Percentiles rank a stretch among this genome's conserved stretches.
Conservation (phyloP, 192 early-diverging fungal genomes). For the Chytriomyces hyalinus region DNA sequence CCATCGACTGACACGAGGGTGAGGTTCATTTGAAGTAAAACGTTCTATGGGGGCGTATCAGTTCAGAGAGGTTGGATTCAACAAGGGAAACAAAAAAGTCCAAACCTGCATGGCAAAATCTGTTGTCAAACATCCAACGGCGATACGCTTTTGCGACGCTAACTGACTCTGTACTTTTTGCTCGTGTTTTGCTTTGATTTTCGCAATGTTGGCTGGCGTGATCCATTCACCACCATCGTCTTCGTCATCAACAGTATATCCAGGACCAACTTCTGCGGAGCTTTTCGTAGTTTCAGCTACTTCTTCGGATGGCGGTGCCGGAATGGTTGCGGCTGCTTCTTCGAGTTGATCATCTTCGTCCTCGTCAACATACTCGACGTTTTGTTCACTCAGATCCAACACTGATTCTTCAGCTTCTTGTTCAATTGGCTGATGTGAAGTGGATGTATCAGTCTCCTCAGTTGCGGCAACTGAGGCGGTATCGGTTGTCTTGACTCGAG, state of each 20-base stretch:
- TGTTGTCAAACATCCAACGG: constrained; percentile 86
- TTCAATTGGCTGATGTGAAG: too few species aligned
- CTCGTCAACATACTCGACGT: constrained; percentile 8
- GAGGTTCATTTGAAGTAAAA: constrained; percentile 91
- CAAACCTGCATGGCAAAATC: constrained; percentile 93
- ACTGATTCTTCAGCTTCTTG: too few species aligned
- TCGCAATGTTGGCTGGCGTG: constrained; percentile 84
- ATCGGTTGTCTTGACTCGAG: neutral
- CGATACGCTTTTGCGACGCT: constrained; percentile 46
- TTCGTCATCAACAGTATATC: constrained; percentile 18
- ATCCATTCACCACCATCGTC: constrained; percentile 84
- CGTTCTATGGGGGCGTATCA: constrained; percentile 61
- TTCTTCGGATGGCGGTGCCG: neutral
- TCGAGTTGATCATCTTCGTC: constrained; percentile 11
- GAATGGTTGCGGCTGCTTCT: neutral
- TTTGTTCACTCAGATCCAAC: constrained; percentile 6
- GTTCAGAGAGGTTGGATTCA: too few species aligned
- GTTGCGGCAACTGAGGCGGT: neutral
- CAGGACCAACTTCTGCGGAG: neutral
- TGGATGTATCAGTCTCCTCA: too few species aligned
- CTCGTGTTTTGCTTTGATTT: constrained; percentile 60
- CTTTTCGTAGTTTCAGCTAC: neutral
- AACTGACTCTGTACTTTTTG: constrained; percentile 15
- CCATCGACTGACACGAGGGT: constrained; percentile 85
- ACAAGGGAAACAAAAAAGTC: neutral